These are phyloP conservation scores for Solanum hybrid DNA, from an alignment of 305 asterid species.

Conservation along the genomic window DNA sequence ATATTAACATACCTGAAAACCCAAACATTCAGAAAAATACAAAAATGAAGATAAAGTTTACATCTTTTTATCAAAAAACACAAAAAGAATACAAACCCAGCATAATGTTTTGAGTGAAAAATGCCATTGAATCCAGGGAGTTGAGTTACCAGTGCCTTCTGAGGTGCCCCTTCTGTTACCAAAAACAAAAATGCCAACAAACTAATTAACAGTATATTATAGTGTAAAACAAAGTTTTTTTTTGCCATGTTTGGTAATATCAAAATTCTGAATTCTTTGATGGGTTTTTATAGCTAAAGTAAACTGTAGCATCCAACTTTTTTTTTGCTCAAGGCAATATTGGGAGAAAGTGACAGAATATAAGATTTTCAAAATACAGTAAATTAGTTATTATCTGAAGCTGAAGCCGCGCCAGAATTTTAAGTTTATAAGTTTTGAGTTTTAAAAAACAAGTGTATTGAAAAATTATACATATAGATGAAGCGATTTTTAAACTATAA, in stretches of 20 bases:
- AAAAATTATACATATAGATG: too few relatives aligned
- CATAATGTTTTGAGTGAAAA: slow-evolving; percentile 73
- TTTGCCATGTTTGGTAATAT: background rate
- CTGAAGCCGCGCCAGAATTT: too few relatives aligned
- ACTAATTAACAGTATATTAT: background rate
- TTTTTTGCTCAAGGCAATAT: background rate
- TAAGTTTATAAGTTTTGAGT: too few relatives aligned
- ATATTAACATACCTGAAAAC: slow-evolving; percentile 57
- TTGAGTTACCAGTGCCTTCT: slow-evolving; percentile 42
- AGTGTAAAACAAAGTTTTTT: background rate
- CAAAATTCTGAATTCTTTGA: background rate
- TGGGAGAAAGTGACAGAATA: background rate
- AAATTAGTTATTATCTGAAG: too few relatives aligned
- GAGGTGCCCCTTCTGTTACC: slow-evolving; percentile 47
- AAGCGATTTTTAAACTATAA: too few relatives aligned
- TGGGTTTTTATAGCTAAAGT: background rate
- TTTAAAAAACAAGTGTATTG: background rate
- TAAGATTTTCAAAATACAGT: background rate
- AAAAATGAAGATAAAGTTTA: background rate
- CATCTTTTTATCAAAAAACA: background rate
- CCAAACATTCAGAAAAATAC: background rate
- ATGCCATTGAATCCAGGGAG: slow-evolving; percentile 73
- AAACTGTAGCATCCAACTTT: too few relatives aligned
- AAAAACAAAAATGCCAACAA: slow-evolving; percentile 1
- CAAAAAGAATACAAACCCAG: slow-evolving; percentile 42